phyloP scores from a whole-genome alignment of 2,329 filamentous ascomycete genomes.

The Stagonosporopsis cucurbitacearum region DNA sequence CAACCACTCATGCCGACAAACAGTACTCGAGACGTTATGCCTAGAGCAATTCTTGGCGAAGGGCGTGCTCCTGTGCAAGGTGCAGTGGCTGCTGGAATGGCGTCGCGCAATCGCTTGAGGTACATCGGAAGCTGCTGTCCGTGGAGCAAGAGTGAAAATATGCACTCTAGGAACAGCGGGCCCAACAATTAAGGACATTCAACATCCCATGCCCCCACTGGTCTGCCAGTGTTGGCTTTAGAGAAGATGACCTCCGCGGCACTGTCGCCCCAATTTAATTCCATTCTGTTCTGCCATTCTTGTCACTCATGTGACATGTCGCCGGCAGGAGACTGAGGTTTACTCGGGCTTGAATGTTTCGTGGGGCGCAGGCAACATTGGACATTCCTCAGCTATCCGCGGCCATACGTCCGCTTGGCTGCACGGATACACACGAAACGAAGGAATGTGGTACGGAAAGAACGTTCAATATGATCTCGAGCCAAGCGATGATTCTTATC shows the following conservation, averaged over 20 bases:
- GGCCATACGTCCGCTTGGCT: background rate
- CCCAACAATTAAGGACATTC: background rate
- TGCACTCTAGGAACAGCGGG: background rate
- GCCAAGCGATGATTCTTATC: background rate
- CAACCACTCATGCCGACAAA: background rate
- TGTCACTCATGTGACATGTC: background rate
- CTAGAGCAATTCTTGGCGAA: conserved; percentile 2
- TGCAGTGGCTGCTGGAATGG: background rate
- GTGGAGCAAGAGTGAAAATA: background rate
- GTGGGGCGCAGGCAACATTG: background rate
- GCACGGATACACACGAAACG: background rate
- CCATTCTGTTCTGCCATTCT: background rate
- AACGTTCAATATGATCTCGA: background rate
- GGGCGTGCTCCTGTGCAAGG: background rate
- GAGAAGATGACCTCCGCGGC: background rate
- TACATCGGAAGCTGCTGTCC: background rate
- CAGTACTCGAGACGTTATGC: background rate
- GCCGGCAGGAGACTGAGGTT: background rate
- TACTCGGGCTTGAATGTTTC: no score
- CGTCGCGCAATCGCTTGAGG: background rate
- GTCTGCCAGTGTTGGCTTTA: background rate
- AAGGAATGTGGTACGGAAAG: background rate
- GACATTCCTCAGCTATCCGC: background rate
- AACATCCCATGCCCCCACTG: background rate
- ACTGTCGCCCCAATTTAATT: background rate